Percentiles rank a stretch among this genome's conserved stretches.
Evolutionary conservation across 2,329 filamentous ascomycete species (phyloP).

Genomic region (Hirsutella minnesotensis): DNA sequence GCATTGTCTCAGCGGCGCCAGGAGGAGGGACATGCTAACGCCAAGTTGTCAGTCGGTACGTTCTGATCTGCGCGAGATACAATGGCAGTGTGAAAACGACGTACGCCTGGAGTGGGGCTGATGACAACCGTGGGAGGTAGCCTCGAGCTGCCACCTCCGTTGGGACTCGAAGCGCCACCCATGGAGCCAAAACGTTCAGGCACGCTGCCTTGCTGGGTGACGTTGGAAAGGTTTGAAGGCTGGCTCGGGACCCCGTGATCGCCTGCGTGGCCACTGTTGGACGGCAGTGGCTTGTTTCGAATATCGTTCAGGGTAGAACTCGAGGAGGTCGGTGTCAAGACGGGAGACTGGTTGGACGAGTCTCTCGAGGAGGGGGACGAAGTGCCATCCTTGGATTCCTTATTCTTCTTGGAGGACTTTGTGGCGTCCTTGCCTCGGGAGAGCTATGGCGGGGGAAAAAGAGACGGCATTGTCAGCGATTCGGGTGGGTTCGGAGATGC

Average conservation of each 20-base stretch:
- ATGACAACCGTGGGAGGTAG: constrained; percentile 84
- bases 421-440: constrained; percentile 78
- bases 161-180: constrained; percentile 22
- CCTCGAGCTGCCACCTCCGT: constrained; percentile 19
- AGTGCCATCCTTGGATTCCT: constrained; percentile 63
- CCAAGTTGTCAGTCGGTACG: not conserved
- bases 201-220: constrained; percentile 21
- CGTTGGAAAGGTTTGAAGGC: constrained; percentile 23
- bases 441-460: constrained; percentile 51
- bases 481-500: constrained; percentile 6
- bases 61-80: not conserved
- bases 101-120: constrained; percentile 84
- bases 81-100: constrained; percentile 15
- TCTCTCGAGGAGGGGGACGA: constrained; percentile 61
- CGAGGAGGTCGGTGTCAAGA: constrained; percentile 74
- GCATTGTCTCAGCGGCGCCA: constrained; percentile 93
- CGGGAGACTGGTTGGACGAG: constrained; percentile 44
- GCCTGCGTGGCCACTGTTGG: constrained; percentile 32
- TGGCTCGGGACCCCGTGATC: constrained; percentile 30
- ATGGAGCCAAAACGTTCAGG: constrained; percentile 30
- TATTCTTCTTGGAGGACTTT: constrained; percentile 72
- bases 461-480: not conserved
- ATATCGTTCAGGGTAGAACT: constrained; percentile 76
- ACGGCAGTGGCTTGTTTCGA: constrained; percentile 68
- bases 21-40: constrained; percentile 73